A percentile compares a stretch with the other conserved stretches of the same genome.
Evolutionary conservation across 306 rosid genomes (phyloP).

Genomic region (Betula pendula): DNA sequence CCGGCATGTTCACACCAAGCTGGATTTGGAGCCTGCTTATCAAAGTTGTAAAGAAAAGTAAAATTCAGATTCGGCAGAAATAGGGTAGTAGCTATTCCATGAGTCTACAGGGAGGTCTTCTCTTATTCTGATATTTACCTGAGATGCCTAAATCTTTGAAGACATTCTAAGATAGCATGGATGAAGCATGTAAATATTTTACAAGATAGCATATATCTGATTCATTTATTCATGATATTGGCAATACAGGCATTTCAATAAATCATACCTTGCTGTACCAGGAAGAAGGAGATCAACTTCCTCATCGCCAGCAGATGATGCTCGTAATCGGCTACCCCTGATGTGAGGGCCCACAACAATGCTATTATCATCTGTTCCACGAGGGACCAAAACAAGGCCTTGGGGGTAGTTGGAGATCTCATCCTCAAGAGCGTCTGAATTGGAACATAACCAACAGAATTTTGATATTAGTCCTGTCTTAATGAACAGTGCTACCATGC

Average conservation of each 20-base stretch:
- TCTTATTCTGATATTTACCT: conserved; percentile 9
- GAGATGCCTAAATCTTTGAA: conserved; percentile 10
- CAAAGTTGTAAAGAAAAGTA: conserved; percentile 4
- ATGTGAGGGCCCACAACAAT: conserved; percentile 90
- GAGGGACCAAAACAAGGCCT: conserved; percentile 94
- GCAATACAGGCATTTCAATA: neutral
- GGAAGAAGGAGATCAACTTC: conserved; percentile 98
- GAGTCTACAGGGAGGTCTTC: neutral
- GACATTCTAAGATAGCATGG: neutral
- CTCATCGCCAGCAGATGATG: conserved; percentile 92
- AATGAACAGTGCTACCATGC: conserved; percentile 19
- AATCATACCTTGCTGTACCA: conserved; percentile 91
- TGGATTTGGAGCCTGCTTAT: conserved; percentile 87
- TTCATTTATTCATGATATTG: neutral
- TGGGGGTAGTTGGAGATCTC: conserved; percentile 79
- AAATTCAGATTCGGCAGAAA: conserved; percentile 16
- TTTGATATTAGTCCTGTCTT: conserved; percentile 24
- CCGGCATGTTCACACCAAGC: conserved; percentile 98
- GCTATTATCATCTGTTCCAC: conserved; percentile 61
- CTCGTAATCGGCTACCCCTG: conserved; percentile 95
- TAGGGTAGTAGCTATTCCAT: conserved; percentile 4
- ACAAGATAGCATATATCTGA: neutral
- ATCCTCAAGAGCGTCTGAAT: conserved; percentile 85
- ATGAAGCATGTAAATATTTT: neutral
- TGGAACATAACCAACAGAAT: conserved; percentile 21